phyloP scores from a whole-genome alignment of 139 green algal genomes.

The Picochlorum sp. region DNA sequence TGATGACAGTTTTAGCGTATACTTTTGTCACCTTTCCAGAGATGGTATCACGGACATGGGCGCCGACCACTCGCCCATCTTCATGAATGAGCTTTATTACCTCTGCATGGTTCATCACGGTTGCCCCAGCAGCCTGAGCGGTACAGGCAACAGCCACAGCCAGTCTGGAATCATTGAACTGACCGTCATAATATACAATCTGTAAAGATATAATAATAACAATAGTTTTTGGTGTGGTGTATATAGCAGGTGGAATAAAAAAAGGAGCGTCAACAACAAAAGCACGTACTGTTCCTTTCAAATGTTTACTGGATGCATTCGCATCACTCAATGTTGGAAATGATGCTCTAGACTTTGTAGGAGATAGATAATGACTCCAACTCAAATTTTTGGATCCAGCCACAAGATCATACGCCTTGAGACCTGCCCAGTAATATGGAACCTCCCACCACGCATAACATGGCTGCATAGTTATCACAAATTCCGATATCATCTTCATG shows the following conservation, averaged over 20 bases:
- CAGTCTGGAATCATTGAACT: slow-evolving; percentile 93
- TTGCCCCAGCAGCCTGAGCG: slow-evolving; percentile 73
- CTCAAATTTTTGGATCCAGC: slow-evolving; percentile 67
- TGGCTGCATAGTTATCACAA: slow-evolving; percentile 28
- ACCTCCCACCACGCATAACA: slow-evolving; percentile 98
- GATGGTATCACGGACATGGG: slow-evolving; percentile 55
- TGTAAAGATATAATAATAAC: background rate
- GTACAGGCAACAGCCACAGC: slow-evolving; percentile 80
- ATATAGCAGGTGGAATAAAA: background rate
- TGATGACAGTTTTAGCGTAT: slow-evolving; percentile 63
- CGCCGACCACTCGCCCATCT: slow-evolving; percentile 70
- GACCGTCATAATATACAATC: slow-evolving; percentile 93
- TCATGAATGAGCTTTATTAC: slow-evolving; percentile 71
- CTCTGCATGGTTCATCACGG: slow-evolving; percentile 77
- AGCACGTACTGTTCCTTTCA: slow-evolving; percentile 27
- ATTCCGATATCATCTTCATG: background rate
- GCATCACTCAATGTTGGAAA: slow-evolving; percentile 70
- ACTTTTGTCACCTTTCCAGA: slow-evolving; percentile 19
- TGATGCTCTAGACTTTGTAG: slow-evolving; percentile 35
- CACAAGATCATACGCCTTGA: slow-evolving; percentile 91
- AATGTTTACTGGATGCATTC: slow-evolving; percentile 29
- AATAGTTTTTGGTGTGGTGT: no score
- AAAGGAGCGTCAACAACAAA: slow-evolving; percentile 59
- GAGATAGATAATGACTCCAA: slow-evolving; percentile 61
- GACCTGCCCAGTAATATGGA: slow-evolving; percentile 91